These are phyloP conservation scores for Hymenoscyphus occultus DNA, from an alignment of 2,329 filamentous ascomycete genomes.

Conservation along the genomic window DNA sequence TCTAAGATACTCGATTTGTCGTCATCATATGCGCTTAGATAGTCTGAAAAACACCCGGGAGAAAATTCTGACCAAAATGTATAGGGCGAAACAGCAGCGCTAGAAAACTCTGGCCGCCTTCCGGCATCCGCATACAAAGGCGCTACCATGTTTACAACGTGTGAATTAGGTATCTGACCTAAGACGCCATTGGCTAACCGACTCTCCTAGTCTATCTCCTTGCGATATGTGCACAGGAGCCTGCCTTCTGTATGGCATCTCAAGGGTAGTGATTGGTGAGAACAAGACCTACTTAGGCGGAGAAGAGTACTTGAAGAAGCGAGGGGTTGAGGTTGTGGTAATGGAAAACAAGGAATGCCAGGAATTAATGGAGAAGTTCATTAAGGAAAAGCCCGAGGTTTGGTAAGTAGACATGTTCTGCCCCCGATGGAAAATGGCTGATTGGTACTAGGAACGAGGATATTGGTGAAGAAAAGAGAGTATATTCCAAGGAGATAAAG, in stretches of 20 bases:
- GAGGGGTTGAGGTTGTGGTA: slow-evolving; percentile 72
- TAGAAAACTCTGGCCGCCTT: slow-evolving; percentile 70
- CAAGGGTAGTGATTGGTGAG: slow-evolving; percentile 73
- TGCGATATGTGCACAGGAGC: slow-evolving; percentile 81
- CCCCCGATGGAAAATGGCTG: background rate
- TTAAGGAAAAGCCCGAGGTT: slow-evolving; percentile 66
- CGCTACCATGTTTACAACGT: slow-evolving; percentile 78
- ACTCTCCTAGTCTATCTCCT: slow-evolving; percentile 53
- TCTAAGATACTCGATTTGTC: too few species aligned
- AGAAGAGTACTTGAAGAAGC: slow-evolving; percentile 64
- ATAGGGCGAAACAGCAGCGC: slow-evolving; percentile 72
- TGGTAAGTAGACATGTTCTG: slow-evolving; percentile 49
- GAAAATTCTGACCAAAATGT: background rate
- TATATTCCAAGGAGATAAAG: slow-evolving; percentile 39
- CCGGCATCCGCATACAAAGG: slow-evolving; percentile 66
- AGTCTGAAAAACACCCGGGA: background rate
- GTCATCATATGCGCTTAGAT: too few species aligned
- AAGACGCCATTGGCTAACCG: background rate
- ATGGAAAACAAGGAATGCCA: slow-evolving; percentile 63
- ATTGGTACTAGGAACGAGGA: slow-evolving; percentile 52
- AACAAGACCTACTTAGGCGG: slow-evolving; percentile 73
- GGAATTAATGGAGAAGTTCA: slow-evolving; percentile 69
- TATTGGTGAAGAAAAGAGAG: slow-evolving; percentile 49
- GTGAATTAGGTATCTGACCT: background rate
- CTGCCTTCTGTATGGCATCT: slow-evolving; percentile 72